Evolutionary conservation across 2,329 filamentous ascomycete species (phyloP).

Genomic region (Scedosporium boydii): DNA sequence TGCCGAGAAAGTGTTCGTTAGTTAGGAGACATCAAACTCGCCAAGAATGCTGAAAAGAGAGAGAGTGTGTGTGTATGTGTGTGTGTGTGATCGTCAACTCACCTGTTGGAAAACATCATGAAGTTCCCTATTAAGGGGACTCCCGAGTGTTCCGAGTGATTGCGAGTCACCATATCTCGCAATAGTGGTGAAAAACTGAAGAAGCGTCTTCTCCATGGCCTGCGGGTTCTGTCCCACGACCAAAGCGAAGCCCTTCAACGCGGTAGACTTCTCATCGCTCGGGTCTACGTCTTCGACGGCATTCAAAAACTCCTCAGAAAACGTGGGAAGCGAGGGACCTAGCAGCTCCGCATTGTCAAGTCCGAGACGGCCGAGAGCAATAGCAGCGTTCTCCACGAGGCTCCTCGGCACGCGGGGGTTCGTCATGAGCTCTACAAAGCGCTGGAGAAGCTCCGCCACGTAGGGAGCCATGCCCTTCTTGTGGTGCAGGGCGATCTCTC

Average conservation of each 20-base stretch:
- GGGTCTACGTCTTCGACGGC: slow-evolving; percentile 78
- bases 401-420: slow-evolving; percentile 79
- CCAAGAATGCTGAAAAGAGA: slow-evolving; percentile 8
- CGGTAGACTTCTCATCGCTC: slow-evolving; percentile 89
- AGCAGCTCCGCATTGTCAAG: slow-evolving; percentile 67
- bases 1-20: slow-evolving; percentile 16
- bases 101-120: slow-evolving; percentile 70
- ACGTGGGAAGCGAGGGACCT: slow-evolving; percentile 68
- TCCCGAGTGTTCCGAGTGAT: slow-evolving; percentile 33
- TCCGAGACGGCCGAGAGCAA: slow-evolving; percentile 81
- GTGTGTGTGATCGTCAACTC: slow-evolving; percentile 20
- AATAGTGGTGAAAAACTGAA: slow-evolving; percentile 76
- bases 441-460: slow-evolving; percentile 65
- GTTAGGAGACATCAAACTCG: slow-evolving; percentile 8
- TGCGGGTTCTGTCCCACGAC: slow-evolving; percentile 80
- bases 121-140: slow-evolving; percentile 53
- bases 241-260: slow-evolving; percentile 81
- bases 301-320: slow-evolving; percentile 72
- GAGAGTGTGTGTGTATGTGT: neutral
- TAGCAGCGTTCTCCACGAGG: slow-evolving; percentile 87
- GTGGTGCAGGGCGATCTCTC: slow-evolving; percentile 80
- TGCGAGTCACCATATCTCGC: slow-evolving; percentile 60
- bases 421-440: slow-evolving; percentile 72
- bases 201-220: slow-evolving; percentile 79
- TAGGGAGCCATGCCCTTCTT: slow-evolving; percentile 68